Base-by-base conservation (phyloP, 2,329 filamentous ascomycete species). In the Biscogniauxia mediterranea region DNA sequence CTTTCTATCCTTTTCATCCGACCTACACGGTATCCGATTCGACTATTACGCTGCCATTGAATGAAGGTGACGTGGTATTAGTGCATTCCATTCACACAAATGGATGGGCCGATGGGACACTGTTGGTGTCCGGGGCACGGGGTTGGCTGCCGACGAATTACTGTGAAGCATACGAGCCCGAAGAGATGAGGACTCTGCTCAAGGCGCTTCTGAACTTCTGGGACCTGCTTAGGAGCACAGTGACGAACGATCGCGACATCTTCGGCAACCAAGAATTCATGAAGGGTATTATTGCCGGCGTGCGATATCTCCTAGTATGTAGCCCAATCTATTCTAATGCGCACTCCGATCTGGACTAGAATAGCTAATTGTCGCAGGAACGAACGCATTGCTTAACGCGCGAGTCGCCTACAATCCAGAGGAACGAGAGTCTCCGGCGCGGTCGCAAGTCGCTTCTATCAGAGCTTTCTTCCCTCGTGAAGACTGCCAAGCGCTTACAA, bases 101-200 rank as follows among this genome's bases (percentile, higher is more conserved):
- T 79, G 95, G 95, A 68, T 99, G 95, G 95, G 95, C 95, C 32
- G 95, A 99, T 75, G 95, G 95, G 56, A 99, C 95, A 0, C 81
- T 97, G 50, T 79, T 99, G 63, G 85, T 89, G 23, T 92, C 93
- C 2, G 94, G 94, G 25, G 90, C 90, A 56, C 85, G 95, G 68
- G 95, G 95, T 64, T 99, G 95, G 95, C 81, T 99, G 62, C 95
- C 95, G 2, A 99, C 95, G 8, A 99, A 99, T 76, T 99, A 98
- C 75, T 99, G 95, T 80, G 93, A 97, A 74, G 85, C 92, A 9
- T 99, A 97, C 74, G 92, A 97, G 67, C 92, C 94, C 53, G 86
- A 92, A 21, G 88, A 93, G 65, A 93, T 98, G 83, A 86, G 88
- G 58, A 93, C 87, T 65, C 82, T 99, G 21, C 81, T 99, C 42